Conservation (phyloP, 2,329 filamentous ascomycete species). For the Bipolaris victoriae region DNA sequence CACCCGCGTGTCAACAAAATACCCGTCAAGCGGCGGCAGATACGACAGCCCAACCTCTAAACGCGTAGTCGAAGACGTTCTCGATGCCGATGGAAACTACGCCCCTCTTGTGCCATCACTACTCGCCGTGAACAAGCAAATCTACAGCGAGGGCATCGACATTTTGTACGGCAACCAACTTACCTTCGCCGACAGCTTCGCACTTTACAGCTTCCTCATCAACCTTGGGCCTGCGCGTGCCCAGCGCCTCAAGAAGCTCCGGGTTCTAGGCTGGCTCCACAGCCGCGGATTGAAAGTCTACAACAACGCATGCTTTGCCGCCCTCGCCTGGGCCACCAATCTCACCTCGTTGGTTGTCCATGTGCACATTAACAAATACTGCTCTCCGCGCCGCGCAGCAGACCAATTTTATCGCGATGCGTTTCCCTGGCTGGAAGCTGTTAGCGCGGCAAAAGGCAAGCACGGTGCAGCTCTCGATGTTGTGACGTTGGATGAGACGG, state of each 20-base stretch:
- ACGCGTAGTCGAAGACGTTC: neutral
- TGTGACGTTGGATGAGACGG: constrained; percentile 16
- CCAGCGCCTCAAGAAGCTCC: constrained; percentile 32
- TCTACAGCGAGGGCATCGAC: constrained; percentile 32
- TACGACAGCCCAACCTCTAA: no score
- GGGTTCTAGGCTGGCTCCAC: constrained; percentile 32
- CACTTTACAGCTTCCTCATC: constrained; percentile 43
- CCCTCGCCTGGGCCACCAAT: constrained; percentile 37
- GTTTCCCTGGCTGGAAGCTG: constrained; percentile 46
- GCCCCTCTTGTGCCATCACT: constrained; percentile 30
- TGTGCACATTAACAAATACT: constrained; percentile 10
- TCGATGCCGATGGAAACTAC: neutral
- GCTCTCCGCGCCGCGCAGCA: constrained; percentile 20
- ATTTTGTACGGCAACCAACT: constrained; percentile 43
- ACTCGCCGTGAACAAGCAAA: constrained; percentile 39
- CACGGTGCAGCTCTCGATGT: constrained; percentile 40
- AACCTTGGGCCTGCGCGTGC: constrained; percentile 36
- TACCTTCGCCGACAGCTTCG: constrained; percentile 32
- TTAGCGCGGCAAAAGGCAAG: constrained; percentile 34
- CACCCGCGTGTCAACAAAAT: constrained; percentile 23
- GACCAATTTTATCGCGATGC: constrained; percentile 45
- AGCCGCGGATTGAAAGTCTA: constrained; percentile 38
- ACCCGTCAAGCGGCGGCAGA: neutral
- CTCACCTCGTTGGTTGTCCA: constrained; percentile 36
- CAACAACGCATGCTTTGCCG: constrained; percentile 44